Evolutionary conservation across 169 alveolate genomes (phyloP), one percentile per base, ranked within the genome.

Genomic region (Plasmodium adleri): DNA sequence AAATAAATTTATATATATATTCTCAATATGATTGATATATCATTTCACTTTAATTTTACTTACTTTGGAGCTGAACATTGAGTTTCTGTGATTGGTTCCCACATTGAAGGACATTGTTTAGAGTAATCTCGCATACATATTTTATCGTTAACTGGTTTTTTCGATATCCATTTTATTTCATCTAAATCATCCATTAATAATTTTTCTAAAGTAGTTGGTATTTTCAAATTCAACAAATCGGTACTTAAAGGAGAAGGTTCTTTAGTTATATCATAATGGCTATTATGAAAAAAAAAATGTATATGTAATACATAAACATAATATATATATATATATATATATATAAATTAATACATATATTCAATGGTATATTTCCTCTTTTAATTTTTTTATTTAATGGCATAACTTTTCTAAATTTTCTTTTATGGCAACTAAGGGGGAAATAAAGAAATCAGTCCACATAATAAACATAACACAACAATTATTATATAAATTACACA

Each of bases 11-110:
- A 72, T 62, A 13, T 15, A 20, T n/a, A 20, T 45, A 8, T 47
- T 9, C 7, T 66, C 45, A 32, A 5, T 5, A 32, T 32, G 9
- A 15, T 56, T 12, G 43, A 5, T 56, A 20, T 58, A 20, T 50
- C 15, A 17, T 15, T 28, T 59, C 17, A 13, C 8, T 70, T 2
- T 24, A 39, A 26, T 49, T 64, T 67, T 1, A 17, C 20, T 50
- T 70, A 78, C 89, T 78, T 78, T n/a, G 89, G 89, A 13, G 89
- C 15, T 43, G 54, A 64, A 47, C 89, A 78, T 71, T 78, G 89
- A 7, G 76, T 66, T 64, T 78, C 89, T 52, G 89, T 64, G 50
- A 78, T 56, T 78, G 54, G 68, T 47, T 78, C 89, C 89, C 89
- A 78, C 15, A 49, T 43, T 32, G 89, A 64, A 50, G 89, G 89